Evolutionary conservation across 2,329 filamentous ascomycete genomes (phyloP).

Genomic region (Botrytis byssoidea): DNA sequence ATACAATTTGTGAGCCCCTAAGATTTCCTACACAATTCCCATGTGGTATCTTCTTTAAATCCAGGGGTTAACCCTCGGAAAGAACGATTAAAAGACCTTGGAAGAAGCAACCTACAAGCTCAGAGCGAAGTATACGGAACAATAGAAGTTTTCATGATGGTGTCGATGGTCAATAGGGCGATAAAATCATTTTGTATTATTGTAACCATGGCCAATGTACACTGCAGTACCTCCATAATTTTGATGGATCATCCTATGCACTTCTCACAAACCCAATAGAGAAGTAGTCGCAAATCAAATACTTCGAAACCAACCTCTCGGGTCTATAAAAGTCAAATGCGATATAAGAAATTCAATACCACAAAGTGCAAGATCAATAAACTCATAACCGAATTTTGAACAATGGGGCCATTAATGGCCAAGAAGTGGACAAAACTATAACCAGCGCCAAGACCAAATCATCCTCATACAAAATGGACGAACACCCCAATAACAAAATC

Average conservation of each 20-base stretch:
- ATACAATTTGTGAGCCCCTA: neutral
- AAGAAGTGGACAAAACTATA: neutral
- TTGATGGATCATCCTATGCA: neutral
- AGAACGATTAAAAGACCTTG: neutral
- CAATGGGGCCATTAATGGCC: neutral
- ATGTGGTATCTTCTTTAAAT: neutral
- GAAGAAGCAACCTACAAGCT: neutral
- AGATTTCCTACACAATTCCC: neutral
- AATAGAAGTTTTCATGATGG: fast-evolving
- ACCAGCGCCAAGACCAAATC: neutral
- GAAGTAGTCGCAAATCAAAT: neutral
- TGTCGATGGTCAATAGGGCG: neutral
- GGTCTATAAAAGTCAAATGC: neutral
- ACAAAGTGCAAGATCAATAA: too few species aligned
- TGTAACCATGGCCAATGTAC: neutral
- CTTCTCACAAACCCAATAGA: neutral
- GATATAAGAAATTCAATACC: neutral
- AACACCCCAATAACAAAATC: neutral
- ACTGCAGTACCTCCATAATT: neutral
- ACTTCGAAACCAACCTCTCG: neutral
- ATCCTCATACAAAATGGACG: neutral
- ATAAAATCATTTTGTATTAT: too few species aligned
- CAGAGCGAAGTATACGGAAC: neutral
- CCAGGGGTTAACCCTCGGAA: too few species aligned
- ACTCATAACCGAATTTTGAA: neutral